Percentiles rank a stretch among this genome's conserved stretches.
Conservation (phyloP, 345 rosid species). For the Aquilaria sinensis region DNA sequence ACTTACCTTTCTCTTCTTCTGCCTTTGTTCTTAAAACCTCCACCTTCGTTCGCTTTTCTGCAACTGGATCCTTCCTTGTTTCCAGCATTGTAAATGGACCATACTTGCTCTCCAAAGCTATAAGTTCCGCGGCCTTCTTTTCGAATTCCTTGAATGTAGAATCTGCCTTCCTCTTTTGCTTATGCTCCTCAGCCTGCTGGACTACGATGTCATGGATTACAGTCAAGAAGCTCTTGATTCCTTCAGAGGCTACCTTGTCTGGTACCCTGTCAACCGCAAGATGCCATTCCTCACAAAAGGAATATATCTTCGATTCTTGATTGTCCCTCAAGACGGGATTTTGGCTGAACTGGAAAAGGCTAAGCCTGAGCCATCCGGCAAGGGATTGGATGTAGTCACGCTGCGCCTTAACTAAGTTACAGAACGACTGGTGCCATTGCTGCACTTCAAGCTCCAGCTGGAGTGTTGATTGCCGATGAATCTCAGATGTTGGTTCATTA, state of each 20-base stretch:
- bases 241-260: slow-evolving; percentile 97
- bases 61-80: slow-evolving; percentile 50
- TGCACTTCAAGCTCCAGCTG: slow-evolving; percentile 91
- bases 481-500: slow-evolving; percentile 79
- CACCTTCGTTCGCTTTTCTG: slow-evolving; percentile 58
- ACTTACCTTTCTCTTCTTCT: slow-evolving; percentile 79
- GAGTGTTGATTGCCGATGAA: slow-evolving; percentile 83
- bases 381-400: slow-evolving; percentile 83
- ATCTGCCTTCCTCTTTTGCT: slow-evolving; percentile 81
- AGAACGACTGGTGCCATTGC: slow-evolving; percentile 91
- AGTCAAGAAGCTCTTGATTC: slow-evolving; percentile 75
- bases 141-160: slow-evolving; percentile 57
- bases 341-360: slow-evolving; percentile 85
- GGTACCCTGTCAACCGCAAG: slow-evolving; percentile 80
- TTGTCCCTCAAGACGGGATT: slow-evolving; percentile 36
- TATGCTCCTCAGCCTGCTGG: slow-evolving; percentile 80
- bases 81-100: slow-evolving; percentile 59
- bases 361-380: slow-evolving; percentile 89
- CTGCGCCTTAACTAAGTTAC: slow-evolving; percentile 71
- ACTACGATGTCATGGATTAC: slow-evolving; percentile 82
- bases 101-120: slow-evolving; percentile 66
- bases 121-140: slow-evolving; percentile 58
- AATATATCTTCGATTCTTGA: slow-evolving; percentile 73
- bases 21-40: slow-evolving; percentile 59
- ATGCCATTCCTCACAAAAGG: slow-evolving; percentile 87